phyloP scores from a whole-genome alignment of 1,139 yeast genomes.

The Suhomyces bokatorum region DNA sequence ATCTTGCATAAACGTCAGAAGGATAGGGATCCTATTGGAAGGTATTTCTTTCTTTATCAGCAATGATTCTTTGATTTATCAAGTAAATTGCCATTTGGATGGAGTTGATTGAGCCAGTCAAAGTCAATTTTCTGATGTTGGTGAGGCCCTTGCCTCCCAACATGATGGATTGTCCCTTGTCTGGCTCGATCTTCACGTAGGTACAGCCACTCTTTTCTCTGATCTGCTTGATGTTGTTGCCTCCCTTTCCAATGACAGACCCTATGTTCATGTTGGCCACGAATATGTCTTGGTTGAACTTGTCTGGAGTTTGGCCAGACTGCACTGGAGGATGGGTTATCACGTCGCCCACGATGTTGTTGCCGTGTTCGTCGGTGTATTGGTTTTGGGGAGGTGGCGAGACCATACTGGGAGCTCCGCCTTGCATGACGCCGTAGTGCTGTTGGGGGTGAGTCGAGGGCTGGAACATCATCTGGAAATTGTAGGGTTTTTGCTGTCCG shows the following conservation, averaged over 20 bases:
- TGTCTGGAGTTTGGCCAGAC: constrained; percentile 41
- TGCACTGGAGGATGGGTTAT: constrained; percentile 43
- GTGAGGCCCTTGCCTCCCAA: constrained; percentile 55
- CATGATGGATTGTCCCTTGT: constrained; percentile 47
- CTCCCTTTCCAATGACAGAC: constrained; percentile 84
- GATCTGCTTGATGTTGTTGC: constrained; percentile 77
- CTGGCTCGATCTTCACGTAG: constrained; percentile 67
- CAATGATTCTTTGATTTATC: constrained; percentile 74
- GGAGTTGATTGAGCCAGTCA: constrained; percentile 68
- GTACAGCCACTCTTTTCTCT: constrained; percentile 74
- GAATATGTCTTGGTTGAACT: constrained; percentile 64
- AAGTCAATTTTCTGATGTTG: constrained; percentile 64
- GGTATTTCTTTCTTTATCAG: constrained; percentile 55
- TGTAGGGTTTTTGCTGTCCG: constrained; percentile 28
- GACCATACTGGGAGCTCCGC: constrained; percentile 16
- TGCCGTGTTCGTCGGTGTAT: constrained; percentile 50
- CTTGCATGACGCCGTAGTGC: constrained; percentile 23
- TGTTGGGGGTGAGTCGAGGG: constrained; percentile 40
- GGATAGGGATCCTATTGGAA: constrained; percentile 1
- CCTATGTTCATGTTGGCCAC: constrained; percentile 83
- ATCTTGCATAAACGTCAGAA: not conserved
- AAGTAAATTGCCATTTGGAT: constrained; percentile 77
- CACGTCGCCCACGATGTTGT: constrained; percentile 47
- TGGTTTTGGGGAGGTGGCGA: constrained; percentile 35
- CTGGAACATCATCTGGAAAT: constrained; percentile 47